Base-by-base conservation (phyloP, 371 early-diverging fungal species). In the Mucor plumbeus region DNA sequence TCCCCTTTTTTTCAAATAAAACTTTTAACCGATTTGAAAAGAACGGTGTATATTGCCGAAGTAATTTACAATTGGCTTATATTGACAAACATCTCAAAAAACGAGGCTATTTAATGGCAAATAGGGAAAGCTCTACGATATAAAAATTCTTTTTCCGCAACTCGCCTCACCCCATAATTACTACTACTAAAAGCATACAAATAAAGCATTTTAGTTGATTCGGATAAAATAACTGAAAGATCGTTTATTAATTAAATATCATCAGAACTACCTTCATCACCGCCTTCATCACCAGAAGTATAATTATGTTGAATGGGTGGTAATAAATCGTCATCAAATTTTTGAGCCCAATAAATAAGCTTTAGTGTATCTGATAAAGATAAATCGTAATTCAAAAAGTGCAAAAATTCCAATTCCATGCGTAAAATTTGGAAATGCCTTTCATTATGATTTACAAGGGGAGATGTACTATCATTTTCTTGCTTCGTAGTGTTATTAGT, bases 361-460 rank as follows among this genome's bases (percentile, higher is more conserved):
- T 48, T 57, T 4, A 69, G 38, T n/a, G 74, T 72, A 36, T 77
- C 64, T 6, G 64, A 43, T 11, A 74, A 35, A 14, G 74, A 63
- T 9, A 77, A 61, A 39, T 85, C 84, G 59, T 75, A 77, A n/a
- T 82, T 73, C 43, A 85, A 58, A 67, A 85, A 81, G 7, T 78
- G 74, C 47, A 85, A 61, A 59, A 85, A 85, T 65, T 85, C 85
- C 26, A 77, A 53, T 68, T 85, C 85, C 85, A 85, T 85, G 14
- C 84, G 78, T 39, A 69, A 40, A 3, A 75, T 70, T 41, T 66
- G 67, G 15, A 39, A 56, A n/a, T 70, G 70, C 7, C 70, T 61
- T 38, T 64, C 69, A 6, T 31, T 53, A 5, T 60, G 66, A 35
- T 61, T 59, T 7, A 50, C 35, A 17, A 47, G 4, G 13, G 41